Conservation (phyloP, 345 rosid genomes). For the Rhodamnia argentea region DNA sequence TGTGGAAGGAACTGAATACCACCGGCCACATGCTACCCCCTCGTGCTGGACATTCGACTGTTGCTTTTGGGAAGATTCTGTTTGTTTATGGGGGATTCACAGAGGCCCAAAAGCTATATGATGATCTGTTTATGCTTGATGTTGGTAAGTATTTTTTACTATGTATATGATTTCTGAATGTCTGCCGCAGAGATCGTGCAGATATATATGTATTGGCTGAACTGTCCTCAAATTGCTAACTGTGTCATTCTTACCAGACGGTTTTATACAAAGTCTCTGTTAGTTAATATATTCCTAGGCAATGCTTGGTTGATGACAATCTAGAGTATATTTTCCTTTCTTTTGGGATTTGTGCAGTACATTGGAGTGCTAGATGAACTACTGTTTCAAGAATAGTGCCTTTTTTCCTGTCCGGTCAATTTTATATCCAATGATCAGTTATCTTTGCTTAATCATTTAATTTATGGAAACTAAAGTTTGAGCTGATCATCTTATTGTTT, state of each 20-base stretch:
- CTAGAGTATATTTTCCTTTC: neutral
- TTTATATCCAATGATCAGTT: neutral
- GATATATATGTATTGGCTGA: neutral
- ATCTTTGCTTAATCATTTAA: neutral
- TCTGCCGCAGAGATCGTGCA: neutral
- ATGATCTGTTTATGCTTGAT: conserved; percentile 81
- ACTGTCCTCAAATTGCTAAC: neutral
- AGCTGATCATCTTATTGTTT: neutral
- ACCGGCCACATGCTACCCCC: conserved; percentile 78
- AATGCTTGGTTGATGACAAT: neutral
- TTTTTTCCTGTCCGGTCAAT: neutral
- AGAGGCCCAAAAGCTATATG: conserved; percentile 83
- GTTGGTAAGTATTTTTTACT: conserved; percentile 44
- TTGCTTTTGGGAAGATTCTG: conserved; percentile 74
- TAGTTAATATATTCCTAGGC: neutral
- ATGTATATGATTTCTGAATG: neutral
- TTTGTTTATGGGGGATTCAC: conserved; percentile 97
- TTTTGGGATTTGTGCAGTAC: neutral
- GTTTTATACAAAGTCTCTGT: neutral
- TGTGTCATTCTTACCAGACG: neutral
- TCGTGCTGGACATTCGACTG: conserved; percentile 93
- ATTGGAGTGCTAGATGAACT: neutral
- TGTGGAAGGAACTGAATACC: conserved; percentile 78
- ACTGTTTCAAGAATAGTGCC: neutral
- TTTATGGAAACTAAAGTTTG: neutral